Evolutionary conservation across 1,284 basidiomycete species (phyloP).

Genomic region (Apiotrichum gamsii): DNA sequence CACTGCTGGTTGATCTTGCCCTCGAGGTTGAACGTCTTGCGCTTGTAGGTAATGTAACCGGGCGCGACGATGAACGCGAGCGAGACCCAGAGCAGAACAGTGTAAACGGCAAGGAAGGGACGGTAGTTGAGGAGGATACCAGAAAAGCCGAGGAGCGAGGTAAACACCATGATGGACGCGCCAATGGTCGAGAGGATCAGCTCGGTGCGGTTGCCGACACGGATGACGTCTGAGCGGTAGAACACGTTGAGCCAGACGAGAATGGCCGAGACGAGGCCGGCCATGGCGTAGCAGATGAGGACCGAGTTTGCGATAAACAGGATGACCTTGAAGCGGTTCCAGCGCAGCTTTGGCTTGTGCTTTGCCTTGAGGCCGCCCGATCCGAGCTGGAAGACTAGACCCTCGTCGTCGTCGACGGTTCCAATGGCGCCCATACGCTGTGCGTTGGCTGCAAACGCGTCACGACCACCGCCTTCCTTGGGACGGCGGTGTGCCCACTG

Average conservation of each 20-base stretch:
- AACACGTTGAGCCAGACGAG: constrained; percentile 63
- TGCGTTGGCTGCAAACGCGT: constrained; percentile 52
- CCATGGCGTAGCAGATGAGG: constrained; percentile 54
- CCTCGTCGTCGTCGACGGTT: constrained; percentile 56
- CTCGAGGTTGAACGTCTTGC: constrained; percentile 61
- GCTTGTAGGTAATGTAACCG: constrained; percentile 65
- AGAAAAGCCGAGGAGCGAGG: constrained; percentile 59
- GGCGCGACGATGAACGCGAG: constrained; percentile 59
- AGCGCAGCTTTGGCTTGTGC: constrained; percentile 52
- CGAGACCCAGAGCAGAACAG: constrained; percentile 63
- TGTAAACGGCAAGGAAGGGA: constrained; percentile 64
- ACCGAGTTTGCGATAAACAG: constrained; percentile 55
- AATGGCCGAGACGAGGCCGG: constrained; percentile 55
- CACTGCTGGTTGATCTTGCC: constrained; percentile 66
- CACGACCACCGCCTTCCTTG: constrained; percentile 58
- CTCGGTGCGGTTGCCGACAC: constrained; percentile 58
- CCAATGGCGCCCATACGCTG: constrained; percentile 53
- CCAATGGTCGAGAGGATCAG: constrained; percentile 60
- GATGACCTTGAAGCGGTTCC: constrained; percentile 67
- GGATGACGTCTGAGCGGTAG: constrained; percentile 56
- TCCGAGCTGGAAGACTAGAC: constrained; percentile 47
- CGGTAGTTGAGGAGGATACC: constrained; percentile 68
- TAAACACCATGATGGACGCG: constrained; percentile 55
- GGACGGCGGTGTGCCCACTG: constrained; percentile 42
- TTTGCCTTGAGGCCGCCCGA: constrained; percentile 46